Evolutionary conservation across 768 basidiomycete genomes (phyloP), one percentile per base, ranked within the genome.

Genomic region (Mycena pura): DNA sequence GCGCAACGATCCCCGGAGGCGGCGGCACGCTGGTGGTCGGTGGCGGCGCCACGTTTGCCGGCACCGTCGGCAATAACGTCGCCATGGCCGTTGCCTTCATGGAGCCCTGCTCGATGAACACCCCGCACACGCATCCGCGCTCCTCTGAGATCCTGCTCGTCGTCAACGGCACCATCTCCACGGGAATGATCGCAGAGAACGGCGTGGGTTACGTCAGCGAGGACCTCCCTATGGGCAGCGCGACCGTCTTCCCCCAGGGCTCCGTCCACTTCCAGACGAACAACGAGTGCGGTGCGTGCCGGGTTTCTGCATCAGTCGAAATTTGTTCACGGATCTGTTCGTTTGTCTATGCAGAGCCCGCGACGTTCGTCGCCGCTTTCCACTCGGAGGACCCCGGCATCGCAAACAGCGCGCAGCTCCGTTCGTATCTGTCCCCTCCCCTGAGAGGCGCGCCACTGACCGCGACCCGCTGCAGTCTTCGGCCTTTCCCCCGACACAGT

Each of bases 91-190:
- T 61, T 19, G 66, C 63, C 6, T 38, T 60, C 39, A 34, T 67
- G 10, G 66, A 49, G n/a, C 47, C 47, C 3, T 67, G 66, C 52
- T 44, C 48, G 3, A 41, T 67, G 45, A 64, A 67, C 51, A 57
- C 56, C 3, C 66, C 66, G 6, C 66, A 67, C 52, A 58, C 54
- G 9, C 66, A 67, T 29, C 66, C 66, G 13, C 63, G 66, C 2
- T 63, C 66, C 3, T 64, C 66, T 6, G 66, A 67, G 29, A 54
- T 67, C 36, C 55, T 58, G 29, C 44, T 61, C 52, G 60, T 43
- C 36, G 63, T 64, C 28, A 67, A 67, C 51, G 56, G 66, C n/a
- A 67, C 60, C 10, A 50, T 67, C 19, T 60, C 59, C 39, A 67
- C 63, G 22, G 66, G 66, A 1, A 57, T 64, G 52, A 54, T 67